A percentile compares a stretch with the other conserved stretches of the same genome.
Conservation (phyloP, 139 green algal genomes). For the Trebouxia sp. region DNA sequence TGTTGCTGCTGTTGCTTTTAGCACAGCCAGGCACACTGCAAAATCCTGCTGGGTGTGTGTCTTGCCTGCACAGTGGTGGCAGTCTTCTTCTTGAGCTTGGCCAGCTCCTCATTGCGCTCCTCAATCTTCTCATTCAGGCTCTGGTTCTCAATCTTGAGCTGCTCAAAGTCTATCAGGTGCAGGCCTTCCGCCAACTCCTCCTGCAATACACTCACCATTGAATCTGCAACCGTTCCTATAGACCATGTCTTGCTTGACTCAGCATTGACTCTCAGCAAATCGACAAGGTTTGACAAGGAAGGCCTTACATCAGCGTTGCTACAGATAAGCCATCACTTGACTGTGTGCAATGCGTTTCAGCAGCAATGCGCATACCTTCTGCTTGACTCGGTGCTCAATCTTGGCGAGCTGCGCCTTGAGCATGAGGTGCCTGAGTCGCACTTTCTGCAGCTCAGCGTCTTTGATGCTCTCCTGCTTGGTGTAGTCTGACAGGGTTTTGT, state of each 20-base stretch:
- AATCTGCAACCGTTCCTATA: too few relatives aligned
- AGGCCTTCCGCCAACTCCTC: constrained; percentile 73
- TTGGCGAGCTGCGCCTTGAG: constrained; percentile 18
- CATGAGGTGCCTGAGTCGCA: constrained; percentile 25
- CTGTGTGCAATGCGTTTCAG: too few relatives aligned
- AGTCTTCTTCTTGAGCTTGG: constrained; percentile 85
- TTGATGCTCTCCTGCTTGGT: neutral
- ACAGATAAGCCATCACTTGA: too few relatives aligned
- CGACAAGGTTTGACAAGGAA: too few relatives aligned
- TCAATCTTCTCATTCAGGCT: constrained; percentile 85
- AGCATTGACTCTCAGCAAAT: too few relatives aligned
- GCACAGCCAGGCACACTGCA: neutral
- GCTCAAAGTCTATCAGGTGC: constrained; percentile 94
- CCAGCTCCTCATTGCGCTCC: constrained; percentile 85
- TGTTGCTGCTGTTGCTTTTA: neutral
- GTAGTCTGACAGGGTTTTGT: constrained; percentile 3
- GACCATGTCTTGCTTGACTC: too few relatives aligned
- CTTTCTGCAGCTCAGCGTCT: constrained; percentile 8
- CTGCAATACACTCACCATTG: neutral
- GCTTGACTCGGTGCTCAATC: constrained; percentile 28
- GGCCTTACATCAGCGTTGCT: too few relatives aligned
- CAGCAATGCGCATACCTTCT: constrained; percentile 30
- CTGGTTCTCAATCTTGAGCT: constrained; percentile 94
- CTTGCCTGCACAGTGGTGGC: constrained; percentile 72
- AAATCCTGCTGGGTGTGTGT: neutral